Conservation (phyloP, 768 basidiomycete species). For the Lactarius deliciosus region DNA sequence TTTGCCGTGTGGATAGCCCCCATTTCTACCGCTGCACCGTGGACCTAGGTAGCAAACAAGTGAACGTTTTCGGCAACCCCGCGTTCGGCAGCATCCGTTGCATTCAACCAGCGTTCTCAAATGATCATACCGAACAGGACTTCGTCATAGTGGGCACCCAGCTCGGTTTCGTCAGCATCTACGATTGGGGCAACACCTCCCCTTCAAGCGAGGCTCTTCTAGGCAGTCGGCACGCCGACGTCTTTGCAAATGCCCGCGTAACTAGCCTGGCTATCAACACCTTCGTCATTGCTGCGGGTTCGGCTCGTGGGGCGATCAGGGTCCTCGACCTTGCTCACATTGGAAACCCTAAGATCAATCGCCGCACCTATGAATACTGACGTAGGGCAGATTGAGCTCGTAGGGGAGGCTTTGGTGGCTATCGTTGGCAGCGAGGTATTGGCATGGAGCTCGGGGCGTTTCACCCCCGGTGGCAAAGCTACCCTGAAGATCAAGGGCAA, state of each 20-base stretch:
- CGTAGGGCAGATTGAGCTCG: constrained; percentile 59
- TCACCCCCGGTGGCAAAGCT: constrained; percentile 37
- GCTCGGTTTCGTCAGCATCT: constrained; percentile 63
- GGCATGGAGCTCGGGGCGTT: constrained; percentile 64
- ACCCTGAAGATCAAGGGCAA: constrained; percentile 33
- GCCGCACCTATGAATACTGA: constrained; percentile 41
- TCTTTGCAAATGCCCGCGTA: constrained; percentile 61
- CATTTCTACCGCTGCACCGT: constrained; percentile 54
- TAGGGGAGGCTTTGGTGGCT: constrained; percentile 55
- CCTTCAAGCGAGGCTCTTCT: constrained; percentile 28
- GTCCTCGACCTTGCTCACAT: constrained; percentile 67
- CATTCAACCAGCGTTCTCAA: constrained; percentile 50
- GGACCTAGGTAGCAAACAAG: constrained; percentile 33
- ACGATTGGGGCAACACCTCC: constrained; percentile 44
- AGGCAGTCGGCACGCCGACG: constrained; percentile 55
- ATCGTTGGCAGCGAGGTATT: constrained; percentile 60
- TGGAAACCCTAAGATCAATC: constrained; percentile 57
- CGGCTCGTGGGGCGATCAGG: constrained; percentile 54
- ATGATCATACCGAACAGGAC: constrained; percentile 39
- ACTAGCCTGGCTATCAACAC: constrained; percentile 64
- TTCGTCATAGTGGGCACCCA: constrained; percentile 65
- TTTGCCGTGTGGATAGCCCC: constrained; percentile 49
- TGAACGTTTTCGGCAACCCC: constrained; percentile 52
- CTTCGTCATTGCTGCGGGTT: constrained; percentile 63
- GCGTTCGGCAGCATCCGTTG: constrained; percentile 52